Conservation (phyloP, 805 yeast genomes). For the Isabelozyma rhagii region DNA sequence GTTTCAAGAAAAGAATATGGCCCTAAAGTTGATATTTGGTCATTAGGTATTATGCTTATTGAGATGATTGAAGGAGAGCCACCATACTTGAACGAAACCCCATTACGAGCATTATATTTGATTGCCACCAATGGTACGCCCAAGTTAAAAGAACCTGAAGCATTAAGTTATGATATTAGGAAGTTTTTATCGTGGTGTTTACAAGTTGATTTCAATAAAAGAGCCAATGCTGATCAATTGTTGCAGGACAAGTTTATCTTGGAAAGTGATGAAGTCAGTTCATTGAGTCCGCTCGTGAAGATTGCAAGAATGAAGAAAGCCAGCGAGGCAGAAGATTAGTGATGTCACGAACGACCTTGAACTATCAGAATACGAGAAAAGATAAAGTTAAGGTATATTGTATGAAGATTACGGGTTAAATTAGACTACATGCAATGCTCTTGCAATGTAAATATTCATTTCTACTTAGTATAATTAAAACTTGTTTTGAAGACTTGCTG, state of each 20-base stretch:
- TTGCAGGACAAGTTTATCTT: conserved; percentile 62
- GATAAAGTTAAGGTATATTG: too few species aligned
- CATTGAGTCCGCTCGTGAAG: conserved; percentile 72
- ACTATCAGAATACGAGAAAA: too few species aligned
- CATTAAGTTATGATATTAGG: conserved; percentile 62
- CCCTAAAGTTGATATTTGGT: conserved; percentile 97
- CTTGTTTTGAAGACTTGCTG: too few species aligned
- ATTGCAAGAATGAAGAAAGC: conserved; percentile 67
- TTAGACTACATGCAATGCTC: too few species aligned
- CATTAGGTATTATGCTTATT: conserved; percentile 94
- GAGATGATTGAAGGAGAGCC: conserved; percentile 99
- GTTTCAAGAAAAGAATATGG: conserved; percentile 94
- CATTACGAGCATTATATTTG: conserved; percentile 86
- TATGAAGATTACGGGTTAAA: too few species aligned
- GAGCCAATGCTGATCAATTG: conserved; percentile 76
- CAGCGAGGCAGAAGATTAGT: conserved; percentile 18
- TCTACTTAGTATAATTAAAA: neutral
- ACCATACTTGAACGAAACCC: conserved; percentile 94
- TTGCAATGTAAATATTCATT: neutral
- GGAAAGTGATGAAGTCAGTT: conserved; percentile 57
- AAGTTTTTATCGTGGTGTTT: conserved; percentile 74
- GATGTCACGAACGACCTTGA: neutral
- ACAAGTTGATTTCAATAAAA: conserved; percentile 75
- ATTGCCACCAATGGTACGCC: conserved; percentile 98
- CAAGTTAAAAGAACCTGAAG: conserved; percentile 82